Percentiles rank a stretch among this genome's conserved stretches.
phyloP scores from a whole-genome alignment of 192 early-diverging fungal genomes.

The Backusella luteola region DNA sequence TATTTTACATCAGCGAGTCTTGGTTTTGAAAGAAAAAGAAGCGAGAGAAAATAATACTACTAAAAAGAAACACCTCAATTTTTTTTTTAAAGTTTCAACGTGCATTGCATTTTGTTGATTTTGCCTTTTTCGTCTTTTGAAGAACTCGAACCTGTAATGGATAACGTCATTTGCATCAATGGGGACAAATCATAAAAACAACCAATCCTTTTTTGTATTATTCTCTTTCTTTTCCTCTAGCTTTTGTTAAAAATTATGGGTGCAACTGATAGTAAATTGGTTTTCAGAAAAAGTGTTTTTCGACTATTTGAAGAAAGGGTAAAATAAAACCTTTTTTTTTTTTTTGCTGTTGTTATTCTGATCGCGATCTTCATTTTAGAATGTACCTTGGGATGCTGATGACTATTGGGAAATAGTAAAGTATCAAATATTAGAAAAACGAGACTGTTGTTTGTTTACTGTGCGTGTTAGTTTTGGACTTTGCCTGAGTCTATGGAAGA shows the following conservation, averaged over 20 bases:
- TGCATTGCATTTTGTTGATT: background rate
- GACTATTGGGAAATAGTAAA: conserved; percentile 27
- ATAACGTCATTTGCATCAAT: background rate
- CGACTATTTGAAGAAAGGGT: conserved; percentile 79
- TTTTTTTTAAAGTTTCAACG: background rate
- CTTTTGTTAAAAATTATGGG: conserved; percentile 57
- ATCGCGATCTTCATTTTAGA: conserved; percentile 9
- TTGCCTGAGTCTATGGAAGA: conserved; percentile 77
- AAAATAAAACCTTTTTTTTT: background rate
- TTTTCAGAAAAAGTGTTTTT: conserved; percentile 87
- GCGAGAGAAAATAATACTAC: background rate
- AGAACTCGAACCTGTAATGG: background rate
- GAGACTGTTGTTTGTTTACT: background rate
- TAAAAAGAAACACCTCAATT: background rate
- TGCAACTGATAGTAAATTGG: conserved; percentile 83
- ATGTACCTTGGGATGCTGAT: conserved; percentile 24
- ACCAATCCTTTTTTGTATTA: background rate
- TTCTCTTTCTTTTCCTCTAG: background rate
- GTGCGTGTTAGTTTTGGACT: conserved; percentile 63
- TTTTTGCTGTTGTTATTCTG: background rate
- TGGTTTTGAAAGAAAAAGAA: background rate
- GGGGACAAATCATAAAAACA: background rate
- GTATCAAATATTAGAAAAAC: background rate
- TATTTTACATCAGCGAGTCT: too few relatives aligned
- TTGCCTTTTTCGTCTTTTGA: background rate